Percentiles rank a stretch among this genome's conserved stretches.
phyloP scores from a whole-genome alignment of 2,329 filamentous ascomycete species.

The Juglanconis sp. region DNA sequence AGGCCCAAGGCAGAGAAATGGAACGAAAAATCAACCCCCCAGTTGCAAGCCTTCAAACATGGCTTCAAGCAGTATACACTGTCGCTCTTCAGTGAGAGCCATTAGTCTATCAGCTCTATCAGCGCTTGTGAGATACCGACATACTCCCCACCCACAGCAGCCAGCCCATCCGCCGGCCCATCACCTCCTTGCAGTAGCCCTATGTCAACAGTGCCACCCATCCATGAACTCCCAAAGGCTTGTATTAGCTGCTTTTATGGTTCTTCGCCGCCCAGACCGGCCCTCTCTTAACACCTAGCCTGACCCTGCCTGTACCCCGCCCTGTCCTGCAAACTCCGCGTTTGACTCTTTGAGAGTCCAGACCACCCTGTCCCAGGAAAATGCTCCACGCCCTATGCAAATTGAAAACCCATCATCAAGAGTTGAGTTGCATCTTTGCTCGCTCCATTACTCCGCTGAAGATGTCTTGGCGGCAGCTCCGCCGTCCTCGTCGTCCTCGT shows the following conservation, averaged over 20 bases:
- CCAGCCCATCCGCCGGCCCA: too few relatives aligned
- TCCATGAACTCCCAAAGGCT: background rate
- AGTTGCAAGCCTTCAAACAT: too few relatives aligned
- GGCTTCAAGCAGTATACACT: too few relatives aligned
- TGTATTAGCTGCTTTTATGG: background rate
- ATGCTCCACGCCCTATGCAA: background rate
- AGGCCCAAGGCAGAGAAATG: too few relatives aligned
- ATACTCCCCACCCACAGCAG: too few relatives aligned
- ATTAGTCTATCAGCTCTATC: too few relatives aligned
- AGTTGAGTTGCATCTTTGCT: background rate
- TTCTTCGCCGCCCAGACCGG: background rate
- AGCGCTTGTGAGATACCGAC: too few relatives aligned
- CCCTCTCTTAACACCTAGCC: background rate
- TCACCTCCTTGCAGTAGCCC: background rate
- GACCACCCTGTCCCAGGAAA: background rate
- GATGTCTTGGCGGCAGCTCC: slow-evolving; percentile 9
- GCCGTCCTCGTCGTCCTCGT: slow-evolving; percentile 17
- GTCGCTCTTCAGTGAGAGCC: too few relatives aligned
- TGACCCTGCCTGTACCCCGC: background rate
- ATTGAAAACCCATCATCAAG: background rate
- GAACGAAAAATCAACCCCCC: too few relatives aligned
- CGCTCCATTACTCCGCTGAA: slow-evolving; percentile 3
- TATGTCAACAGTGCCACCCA: background rate
- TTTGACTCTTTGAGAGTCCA: slow-evolving; percentile 1
- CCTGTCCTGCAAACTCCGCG: slow-evolving; percentile 4